Conservation (phyloP, 352 stramenopile species). For the Plasmopara viticola region DNA sequence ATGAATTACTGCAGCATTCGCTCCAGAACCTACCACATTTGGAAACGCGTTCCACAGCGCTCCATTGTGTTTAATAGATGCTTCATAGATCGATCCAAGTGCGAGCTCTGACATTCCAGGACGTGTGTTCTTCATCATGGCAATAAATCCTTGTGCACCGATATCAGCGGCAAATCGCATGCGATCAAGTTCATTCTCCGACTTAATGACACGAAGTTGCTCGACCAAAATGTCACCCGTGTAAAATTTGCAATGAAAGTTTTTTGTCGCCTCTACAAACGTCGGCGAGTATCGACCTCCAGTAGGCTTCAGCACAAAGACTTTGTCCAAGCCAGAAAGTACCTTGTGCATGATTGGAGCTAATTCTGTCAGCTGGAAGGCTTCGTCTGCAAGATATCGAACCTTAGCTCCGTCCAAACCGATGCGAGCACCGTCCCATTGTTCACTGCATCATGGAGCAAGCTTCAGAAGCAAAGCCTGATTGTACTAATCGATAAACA, state of each 20-base stretch:
- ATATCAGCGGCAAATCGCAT: slow-evolving; percentile 77
- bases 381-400: slow-evolving; percentile 59
- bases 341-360: slow-evolving; percentile 42
- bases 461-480: neutral
- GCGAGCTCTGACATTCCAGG: slow-evolving; percentile 68
- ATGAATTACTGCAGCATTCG: slow-evolving; percentile 80
- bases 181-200: slow-evolving; percentile 56
- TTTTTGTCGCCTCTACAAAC: slow-evolving; percentile 55
- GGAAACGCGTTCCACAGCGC: slow-evolving; percentile 78
- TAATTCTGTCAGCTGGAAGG: slow-evolving; percentile 60
- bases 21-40: slow-evolving; percentile 68
- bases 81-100: slow-evolving; percentile 64
- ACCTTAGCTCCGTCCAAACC: slow-evolving; percentile 54
- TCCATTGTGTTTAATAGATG: slow-evolving; percentile 63
- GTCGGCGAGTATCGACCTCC: slow-evolving; percentile 41
- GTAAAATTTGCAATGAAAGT: slow-evolving; percentile 65
- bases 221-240: slow-evolving; percentile 70
- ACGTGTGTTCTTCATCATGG: slow-evolving; percentile 67
- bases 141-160: slow-evolving; percentile 52
- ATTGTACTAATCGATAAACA: neutral
- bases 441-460: slow-evolving; percentile 36
- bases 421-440: slow-evolving; percentile 74
- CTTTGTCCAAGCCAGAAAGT: slow-evolving; percentile 46
- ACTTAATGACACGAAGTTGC: slow-evolving; percentile 70
- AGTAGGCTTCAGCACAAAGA: slow-evolving; percentile 65